phyloP scores from a whole-genome alignment of 768 basidiomycete species.

The Lentinula sp. region DNA sequence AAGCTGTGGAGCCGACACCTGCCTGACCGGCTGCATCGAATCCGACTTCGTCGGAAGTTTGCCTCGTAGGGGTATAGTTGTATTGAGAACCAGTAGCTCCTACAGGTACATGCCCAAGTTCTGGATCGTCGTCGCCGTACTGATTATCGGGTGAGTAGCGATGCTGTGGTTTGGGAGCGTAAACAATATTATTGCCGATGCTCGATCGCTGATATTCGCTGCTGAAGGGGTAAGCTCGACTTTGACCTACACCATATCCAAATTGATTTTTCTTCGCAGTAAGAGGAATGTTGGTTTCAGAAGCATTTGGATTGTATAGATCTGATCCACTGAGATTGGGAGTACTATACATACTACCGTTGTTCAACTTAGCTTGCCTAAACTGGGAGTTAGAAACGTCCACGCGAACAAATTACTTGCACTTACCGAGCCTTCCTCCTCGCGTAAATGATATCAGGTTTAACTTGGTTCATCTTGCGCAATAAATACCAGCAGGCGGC shows the following conservation, averaged over 20 bases:
- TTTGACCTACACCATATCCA: background rate
- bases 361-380: slow-evolving; percentile 50
- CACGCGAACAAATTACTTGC: background rate
- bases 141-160: background rate
- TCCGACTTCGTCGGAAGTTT: slow-evolving; percentile 9
- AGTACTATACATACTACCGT: slow-evolving; percentile 14
- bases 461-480: slow-evolving; percentile 61
- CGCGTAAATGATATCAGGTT: slow-evolving; percentile 61
- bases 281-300: slow-evolving; percentile 31
- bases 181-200: background rate
- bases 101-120: background rate
- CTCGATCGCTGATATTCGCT: slow-evolving; percentile 1
- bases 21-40: slow-evolving; percentile 7
- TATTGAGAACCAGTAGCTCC: background rate
- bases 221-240: slow-evolving; percentile 6
- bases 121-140: background rate
- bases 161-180: slow-evolving; percentile 6
- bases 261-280: slow-evolving; percentile 3
- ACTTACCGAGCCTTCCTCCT: slow-evolving; percentile 64
- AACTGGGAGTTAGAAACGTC: background rate
- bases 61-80: slow-evolving; percentile 5
- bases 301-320: slow-evolving; percentile 23
- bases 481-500: slow-evolving; percentile 83
- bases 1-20: background rate
- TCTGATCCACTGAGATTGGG: slow-evolving; percentile 4